phyloP scores from a whole-genome alignment of 768 basidiomycete species.

The Coprinopsis cinerea region DNA sequence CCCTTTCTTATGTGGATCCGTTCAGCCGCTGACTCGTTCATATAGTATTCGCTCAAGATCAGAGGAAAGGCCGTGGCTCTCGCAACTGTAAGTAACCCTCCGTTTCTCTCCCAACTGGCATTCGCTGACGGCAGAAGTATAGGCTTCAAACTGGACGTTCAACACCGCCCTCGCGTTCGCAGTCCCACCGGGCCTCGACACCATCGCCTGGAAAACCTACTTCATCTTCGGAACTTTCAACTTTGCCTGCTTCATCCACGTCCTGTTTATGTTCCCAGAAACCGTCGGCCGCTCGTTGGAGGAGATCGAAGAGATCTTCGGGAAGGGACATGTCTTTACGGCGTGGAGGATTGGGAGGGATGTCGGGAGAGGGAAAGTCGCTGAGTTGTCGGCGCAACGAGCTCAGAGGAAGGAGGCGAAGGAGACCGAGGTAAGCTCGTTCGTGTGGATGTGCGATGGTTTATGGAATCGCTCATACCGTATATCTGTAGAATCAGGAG shows the following conservation, averaged over 20 bases:
- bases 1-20: not conserved
- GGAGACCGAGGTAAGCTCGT: no score
- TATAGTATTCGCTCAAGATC: slow-evolving; percentile 51
- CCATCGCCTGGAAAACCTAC: slow-evolving; percentile 70
- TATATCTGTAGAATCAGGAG: no score
- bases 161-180: slow-evolving; percentile 73
- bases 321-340: slow-evolving; percentile 58
- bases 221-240: slow-evolving; percentile 78
- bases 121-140: no score
- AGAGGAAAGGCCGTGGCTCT: slow-evolving; percentile 52
- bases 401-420: no score
- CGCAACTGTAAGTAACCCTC: slow-evolving; percentile 36
- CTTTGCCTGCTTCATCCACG: slow-evolving; percentile 62
- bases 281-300: slow-evolving; percentile 69
- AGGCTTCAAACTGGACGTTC: slow-evolving; percentile 54
- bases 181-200: slow-evolving; percentile 62
- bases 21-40: not conserved
- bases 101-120: not conserved
- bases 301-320: slow-evolving; percentile 76
- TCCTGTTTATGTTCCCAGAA: slow-evolving; percentile 79
- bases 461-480: no score
- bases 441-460: no score
- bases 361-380: slow-evolving; percentile 62
- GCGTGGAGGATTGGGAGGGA: slow-evolving; percentile 64
- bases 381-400: no score